phyloP scores from a whole-genome alignment of 345 rosid species.

The Dipteronia dyeriana region DNA sequence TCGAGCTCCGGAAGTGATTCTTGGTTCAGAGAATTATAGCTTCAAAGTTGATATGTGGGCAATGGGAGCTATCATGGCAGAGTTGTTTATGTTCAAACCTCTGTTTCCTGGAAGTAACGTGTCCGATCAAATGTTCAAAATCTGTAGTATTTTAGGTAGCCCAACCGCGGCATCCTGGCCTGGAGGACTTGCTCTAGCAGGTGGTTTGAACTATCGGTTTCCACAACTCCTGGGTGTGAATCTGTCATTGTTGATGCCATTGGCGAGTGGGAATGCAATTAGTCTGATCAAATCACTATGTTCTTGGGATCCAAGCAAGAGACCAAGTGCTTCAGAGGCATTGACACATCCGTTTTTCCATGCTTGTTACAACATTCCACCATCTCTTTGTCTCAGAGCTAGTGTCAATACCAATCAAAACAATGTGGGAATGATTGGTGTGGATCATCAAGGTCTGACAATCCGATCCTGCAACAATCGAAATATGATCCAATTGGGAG shows the following conservation, averaged over 20 bases:
- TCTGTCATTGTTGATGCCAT: constrained; percentile 27
- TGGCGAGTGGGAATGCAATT: constrained; percentile 31
- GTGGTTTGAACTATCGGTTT: constrained; percentile 33
- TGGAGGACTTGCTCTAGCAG: constrained; percentile 40
- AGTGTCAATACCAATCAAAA: neutral
- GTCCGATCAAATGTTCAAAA: constrained; percentile 38
- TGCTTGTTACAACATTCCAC: too few relatives aligned
- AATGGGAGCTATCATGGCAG: constrained; percentile 60
- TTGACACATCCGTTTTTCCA: too few relatives aligned
- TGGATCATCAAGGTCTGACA: too few relatives aligned
- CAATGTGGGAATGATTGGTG: too few relatives aligned
- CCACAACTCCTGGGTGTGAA: constrained; percentile 26
- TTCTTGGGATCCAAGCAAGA: constrained; percentile 32
- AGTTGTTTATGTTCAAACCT: constrained; percentile 37
- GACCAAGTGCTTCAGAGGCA: constrained; percentile 14
- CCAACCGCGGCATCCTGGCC: constrained; percentile 42
- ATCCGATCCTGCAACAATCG: too few relatives aligned
- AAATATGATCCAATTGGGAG: too few relatives aligned
- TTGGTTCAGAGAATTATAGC: constrained; percentile 27
- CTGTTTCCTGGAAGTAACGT: constrained; percentile 46
- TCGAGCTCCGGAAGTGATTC: constrained; percentile 52
- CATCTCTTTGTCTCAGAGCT: neutral
- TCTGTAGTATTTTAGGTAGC: constrained; percentile 41
- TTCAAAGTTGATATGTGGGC: constrained; percentile 67
- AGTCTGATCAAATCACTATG: constrained; percentile 25